Evolutionary conservation across 768 basidiomycete genomes (phyloP).

Genomic region (Tulasnella sp.): DNA sequence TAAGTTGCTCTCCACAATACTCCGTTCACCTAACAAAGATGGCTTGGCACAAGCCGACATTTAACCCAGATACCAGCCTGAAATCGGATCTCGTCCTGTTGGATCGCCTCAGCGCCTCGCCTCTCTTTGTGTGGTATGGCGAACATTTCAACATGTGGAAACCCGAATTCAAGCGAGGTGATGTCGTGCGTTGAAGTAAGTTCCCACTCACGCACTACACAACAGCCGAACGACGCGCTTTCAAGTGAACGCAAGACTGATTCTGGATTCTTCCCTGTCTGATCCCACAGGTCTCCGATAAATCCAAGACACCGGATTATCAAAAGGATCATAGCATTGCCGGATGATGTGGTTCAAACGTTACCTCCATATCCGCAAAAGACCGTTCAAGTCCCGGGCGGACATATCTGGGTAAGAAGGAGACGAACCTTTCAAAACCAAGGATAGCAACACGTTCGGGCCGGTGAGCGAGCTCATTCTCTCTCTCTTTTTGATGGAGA

Average conservation of each 20-base stretch:
- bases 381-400: slow-evolving; percentile 27
- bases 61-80: slow-evolving; percentile 28
- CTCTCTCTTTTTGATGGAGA: not conserved
- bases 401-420: slow-evolving; percentile 33
- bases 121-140: slow-evolving; percentile 22
- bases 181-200: not conserved
- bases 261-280: not conserved
- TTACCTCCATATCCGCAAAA: slow-evolving; percentile 14
- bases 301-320: slow-evolving; percentile 28
- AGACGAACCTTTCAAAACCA: slow-evolving; percentile 27
- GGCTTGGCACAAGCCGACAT: slow-evolving; percentile 25
- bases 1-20: not conserved
- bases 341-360: slow-evolving; percentile 26
- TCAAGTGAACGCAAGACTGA: too few species aligned
- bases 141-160: slow-evolving; percentile 23
- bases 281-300: slow-evolving; percentile 29
- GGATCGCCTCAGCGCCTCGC: slow-evolving; percentile 20
- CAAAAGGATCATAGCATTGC: slow-evolving; percentile 29
- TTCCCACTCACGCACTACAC: too few species aligned
- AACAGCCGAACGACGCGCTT: too few species aligned
- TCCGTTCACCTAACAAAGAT: too few species aligned
- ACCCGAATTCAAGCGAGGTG: slow-evolving; percentile 28
- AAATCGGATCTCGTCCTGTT: slow-evolving; percentile 28
- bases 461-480: slow-evolving; percentile 23
- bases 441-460: slow-evolving; percentile 30